phyloP scores from a whole-genome alignment of 805 yeast species.

The Candida fluviatilis region DNA sequence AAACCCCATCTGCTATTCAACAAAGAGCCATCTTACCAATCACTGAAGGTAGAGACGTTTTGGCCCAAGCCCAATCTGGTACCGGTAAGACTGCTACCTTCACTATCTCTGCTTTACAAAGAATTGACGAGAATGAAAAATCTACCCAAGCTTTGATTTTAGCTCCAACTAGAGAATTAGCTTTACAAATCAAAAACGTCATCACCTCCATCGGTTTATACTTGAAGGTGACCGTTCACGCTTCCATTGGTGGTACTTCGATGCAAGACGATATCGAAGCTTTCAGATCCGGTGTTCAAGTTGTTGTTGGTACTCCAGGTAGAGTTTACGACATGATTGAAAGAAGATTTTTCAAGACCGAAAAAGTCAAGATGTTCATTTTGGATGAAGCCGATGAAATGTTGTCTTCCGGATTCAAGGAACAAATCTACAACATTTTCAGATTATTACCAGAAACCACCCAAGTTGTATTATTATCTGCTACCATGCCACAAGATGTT shows the following conservation, averaged over 20 bases:
- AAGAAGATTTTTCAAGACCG: constrained; percentile 77
- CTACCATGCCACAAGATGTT: constrained; percentile 92
- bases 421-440: constrained; percentile 92
- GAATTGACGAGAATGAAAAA: constrained; percentile 66
- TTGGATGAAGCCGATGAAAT: constrained; percentile 98
- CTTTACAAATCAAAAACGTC: constrained; percentile 92
- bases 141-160: constrained; percentile 89
- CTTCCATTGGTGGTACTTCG: constrained; percentile 96
- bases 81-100: constrained; percentile 91
- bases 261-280: constrained; percentile 84
- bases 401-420: constrained; percentile 89
- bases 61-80: constrained; percentile 88
- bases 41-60: constrained; percentile 64
- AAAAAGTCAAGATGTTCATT: constrained; percentile 87
- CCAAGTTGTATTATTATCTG: constrained; percentile 93
- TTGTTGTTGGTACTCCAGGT: constrained; percentile 98
- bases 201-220: constrained; percentile 85
- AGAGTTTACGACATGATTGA: constrained; percentile 95
- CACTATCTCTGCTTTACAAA: constrained; percentile 68
- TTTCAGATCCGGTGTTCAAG: constrained; percentile 81
- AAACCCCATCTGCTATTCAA: constrained; percentile 78
- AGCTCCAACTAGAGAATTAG: constrained; percentile 97
- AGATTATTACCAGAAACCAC: constrained; percentile 80
- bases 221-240: constrained; percentile 88
- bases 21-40: constrained; percentile 77